phyloP scores from a whole-genome alignment of 106 monocot species.

The Alisma plantagoaquatica region DNA sequence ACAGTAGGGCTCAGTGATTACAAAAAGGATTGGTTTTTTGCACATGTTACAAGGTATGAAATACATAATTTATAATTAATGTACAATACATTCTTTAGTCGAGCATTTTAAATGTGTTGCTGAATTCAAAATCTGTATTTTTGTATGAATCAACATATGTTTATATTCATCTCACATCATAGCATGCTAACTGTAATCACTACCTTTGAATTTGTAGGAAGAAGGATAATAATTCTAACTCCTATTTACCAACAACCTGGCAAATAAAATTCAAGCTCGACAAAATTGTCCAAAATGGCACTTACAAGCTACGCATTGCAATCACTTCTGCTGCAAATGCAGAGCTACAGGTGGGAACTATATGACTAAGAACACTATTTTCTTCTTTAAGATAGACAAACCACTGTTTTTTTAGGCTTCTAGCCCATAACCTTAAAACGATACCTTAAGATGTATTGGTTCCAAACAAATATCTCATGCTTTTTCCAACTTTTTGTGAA shows the following conservation, averaged over 20 bases:
- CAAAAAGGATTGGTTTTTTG: conserved; percentile 79
- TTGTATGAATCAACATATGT: too few relatives aligned
- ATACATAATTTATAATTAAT: too few relatives aligned
- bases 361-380: background rate
- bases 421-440: too few relatives aligned
- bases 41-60: conserved; percentile 65
- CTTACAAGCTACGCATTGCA: background rate
- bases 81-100: too few relatives aligned
- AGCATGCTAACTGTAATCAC: too few relatives aligned
- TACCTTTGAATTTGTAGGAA: too few relatives aligned
- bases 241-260: background rate
- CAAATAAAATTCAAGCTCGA: background rate
- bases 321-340: background rate
- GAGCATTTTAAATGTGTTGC: too few relatives aligned
- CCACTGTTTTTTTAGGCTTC: too few relatives aligned
- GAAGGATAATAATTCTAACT: background rate
- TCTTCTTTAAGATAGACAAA: too few relatives aligned
- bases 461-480: background rate
- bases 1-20: conserved; percentile 40
- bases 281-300: background rate
- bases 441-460: background rate
- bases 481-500: background rate
- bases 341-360: background rate
- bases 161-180: too few relatives aligned
- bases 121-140: too few relatives aligned